phyloP scores from a whole-genome alignment of 2,329 filamentous ascomycete genomes.

The Trichoderma breve region DNA sequence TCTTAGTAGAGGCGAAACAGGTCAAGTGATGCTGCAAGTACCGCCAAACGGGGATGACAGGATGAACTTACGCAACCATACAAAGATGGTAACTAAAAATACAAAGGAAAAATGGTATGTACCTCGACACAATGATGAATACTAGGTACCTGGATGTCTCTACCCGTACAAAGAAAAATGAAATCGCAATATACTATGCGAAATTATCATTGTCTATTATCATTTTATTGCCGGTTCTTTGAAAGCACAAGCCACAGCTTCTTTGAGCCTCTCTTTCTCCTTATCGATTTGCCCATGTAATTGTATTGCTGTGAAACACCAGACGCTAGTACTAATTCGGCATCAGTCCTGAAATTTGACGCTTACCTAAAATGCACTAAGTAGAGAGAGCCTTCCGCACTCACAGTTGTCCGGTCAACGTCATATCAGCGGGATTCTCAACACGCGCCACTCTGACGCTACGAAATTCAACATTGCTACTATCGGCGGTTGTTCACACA shows the following conservation, averaged over 20 bases:
- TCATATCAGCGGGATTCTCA: neutral
- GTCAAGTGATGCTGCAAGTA: constrained; percentile 6
- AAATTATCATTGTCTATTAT: neutral
- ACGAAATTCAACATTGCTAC: neutral
- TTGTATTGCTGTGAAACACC: neutral
- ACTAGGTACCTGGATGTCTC: neutral
- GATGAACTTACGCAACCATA: neutral
- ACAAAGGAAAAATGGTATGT: neutral
- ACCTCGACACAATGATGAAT: neutral
- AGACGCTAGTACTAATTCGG: neutral
- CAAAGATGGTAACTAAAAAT: neutral
- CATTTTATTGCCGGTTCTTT: neutral
- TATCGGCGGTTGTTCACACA: neutral
- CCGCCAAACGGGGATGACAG: neutral
- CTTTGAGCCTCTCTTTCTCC: neutral
- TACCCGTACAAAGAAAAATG: neutral
- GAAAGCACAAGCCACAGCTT: neutral
- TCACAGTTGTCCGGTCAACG: neutral
- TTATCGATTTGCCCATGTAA: neutral
- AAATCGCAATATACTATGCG: neutral
- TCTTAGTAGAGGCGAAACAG: neutral
- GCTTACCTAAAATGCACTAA: neutral
- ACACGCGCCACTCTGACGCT: neutral
- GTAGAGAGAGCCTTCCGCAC: neutral
- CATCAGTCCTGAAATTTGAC: neutral